Evolutionary conservation across 108 stramenopile genomes (phyloP), one percentile per base, ranked within the genome.

Genomic region (Fistulifera pelliculosa): DNA sequence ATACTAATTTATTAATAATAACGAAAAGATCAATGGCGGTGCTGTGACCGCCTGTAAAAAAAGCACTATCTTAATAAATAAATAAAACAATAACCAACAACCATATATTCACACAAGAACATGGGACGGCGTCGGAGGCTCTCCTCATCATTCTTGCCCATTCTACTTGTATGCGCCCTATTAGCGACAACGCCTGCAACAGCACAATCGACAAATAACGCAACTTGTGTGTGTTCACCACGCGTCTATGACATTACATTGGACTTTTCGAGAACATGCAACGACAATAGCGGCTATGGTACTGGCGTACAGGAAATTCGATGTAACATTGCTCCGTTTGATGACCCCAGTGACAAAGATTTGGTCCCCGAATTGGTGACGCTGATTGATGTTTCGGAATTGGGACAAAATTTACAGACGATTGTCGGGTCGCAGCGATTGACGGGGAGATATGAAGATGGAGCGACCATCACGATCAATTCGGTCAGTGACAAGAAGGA

Each of bases 151-250:
- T n/a, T n/a, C n/a, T n/a, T n/a, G n/a, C n/a, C n/a, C n/a, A n/a
- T 17, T 3, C 44, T 4, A 11, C 7, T 45, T 19, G 19, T 11
- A 11, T 17, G 3, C 44, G 44, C 44, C 3, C 5, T 21, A 17
- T 45, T 17, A 4, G 4, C 11, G 19, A 11, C 11, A 8, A 4
- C 4, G 21, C 21, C 44, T 4, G 11, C 21, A 6, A 4, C 7
- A 19, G 44, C 44, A 5, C 44, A 45, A 45, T 17, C 16, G 4
- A 11, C 3, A 19, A 21, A 21, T 21, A n/a, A n/a, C n/a, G 4
- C 44, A 35, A 38, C 68, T 2, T 71, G 70, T 45, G 47, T 54
- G 2, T 72, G 70, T 42, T 56, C 75, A 14, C 70, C 75, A 0
- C 31, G 40, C 21, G 28, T 51, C 22, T 76, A 75, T 27, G 59